Evolutionary conservation across 2,329 filamentous ascomycete species (phyloP).

Genomic region (Coniochaeta ligniaria): DNA sequence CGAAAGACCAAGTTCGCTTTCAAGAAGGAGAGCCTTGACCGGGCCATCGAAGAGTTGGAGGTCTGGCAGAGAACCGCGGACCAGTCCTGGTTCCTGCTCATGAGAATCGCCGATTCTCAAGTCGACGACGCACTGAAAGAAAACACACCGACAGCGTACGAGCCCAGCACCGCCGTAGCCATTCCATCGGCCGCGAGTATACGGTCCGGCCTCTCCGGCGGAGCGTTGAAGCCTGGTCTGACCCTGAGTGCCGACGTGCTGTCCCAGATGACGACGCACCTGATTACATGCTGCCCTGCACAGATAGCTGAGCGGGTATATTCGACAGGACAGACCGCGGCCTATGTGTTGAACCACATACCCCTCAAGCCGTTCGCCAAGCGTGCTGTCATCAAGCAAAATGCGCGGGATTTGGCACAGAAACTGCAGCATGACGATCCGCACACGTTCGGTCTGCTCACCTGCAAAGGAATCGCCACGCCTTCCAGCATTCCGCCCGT

Average conservation of each 20-base stretch:
- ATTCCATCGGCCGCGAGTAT: conserved; percentile 1
- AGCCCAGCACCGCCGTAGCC: not conserved
- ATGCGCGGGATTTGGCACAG: conserved; percentile 17
- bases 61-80: conserved; percentile 14
- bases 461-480: conserved; percentile 18
- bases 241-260: not conserved
- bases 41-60: conserved; percentile 13
- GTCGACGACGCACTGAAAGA: conserved; percentile 8
- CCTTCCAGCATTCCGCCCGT: not conserved
- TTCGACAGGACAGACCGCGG: not conserved
- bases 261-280: not conserved
- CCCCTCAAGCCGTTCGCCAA: conserved; percentile 2
- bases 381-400: conserved; percentile 7
- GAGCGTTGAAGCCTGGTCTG: not conserved
- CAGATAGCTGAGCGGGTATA: not conserved
- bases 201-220: not conserved
- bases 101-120: conserved; percentile 10
- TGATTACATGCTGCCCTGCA: conserved; percentile 2
- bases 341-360: conserved; percentile 4
- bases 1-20: conserved; percentile 9
- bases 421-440: conserved; percentile 18
- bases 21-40: conserved; percentile 10
- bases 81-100: conserved; percentile 15
- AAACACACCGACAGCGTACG: conserved; percentile 1
- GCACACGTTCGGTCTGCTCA: conserved; percentile 18